A percentile compares a stretch with the other conserved stretches of the same genome.
phyloP scores from a whole-genome alignment of 495 filamentous ascomycete species.

The Parmelia sp. region DNA sequence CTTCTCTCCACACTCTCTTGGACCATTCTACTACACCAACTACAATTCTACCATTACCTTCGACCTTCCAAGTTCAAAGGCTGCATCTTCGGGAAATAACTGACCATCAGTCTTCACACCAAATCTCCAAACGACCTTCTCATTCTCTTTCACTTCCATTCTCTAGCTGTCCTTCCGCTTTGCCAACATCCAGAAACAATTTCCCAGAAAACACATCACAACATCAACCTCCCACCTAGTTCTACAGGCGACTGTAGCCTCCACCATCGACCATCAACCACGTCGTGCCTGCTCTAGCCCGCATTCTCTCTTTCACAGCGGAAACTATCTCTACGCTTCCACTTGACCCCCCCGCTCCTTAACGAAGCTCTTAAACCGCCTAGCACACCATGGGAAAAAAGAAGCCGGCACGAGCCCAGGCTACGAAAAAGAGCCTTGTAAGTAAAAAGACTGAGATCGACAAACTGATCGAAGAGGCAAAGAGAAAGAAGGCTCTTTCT shows the following conservation, averaged over 20 bases:
- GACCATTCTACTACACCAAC: background rate
- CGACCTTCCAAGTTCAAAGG: background rate
- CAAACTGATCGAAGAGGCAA: slow-evolving; percentile 11
- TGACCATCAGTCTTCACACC: background rate
- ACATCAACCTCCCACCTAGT: background rate
- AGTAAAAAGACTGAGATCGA: slow-evolving; percentile 14
- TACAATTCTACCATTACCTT: background rate
- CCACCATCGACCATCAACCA: background rate
- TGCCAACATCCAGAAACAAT: background rate
- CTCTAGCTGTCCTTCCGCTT: background rate
- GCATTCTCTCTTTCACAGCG: background rate
- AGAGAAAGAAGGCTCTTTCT: background rate
- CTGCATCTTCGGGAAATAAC: background rate
- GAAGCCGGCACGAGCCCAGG: background rate
- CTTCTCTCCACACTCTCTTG: background rate
- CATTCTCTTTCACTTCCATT: background rate
- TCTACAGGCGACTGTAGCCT: background rate
- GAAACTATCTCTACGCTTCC: background rate
- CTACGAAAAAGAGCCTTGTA: slow-evolving; percentile 1
- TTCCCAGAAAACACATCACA: background rate
- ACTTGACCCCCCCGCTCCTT: background rate
- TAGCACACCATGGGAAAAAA: background rate
- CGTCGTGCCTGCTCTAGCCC: background rate
- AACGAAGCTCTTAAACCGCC: background rate
- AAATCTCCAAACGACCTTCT: background rate